Percentiles rank a stretch among this genome's conserved stretches.
Evolutionary conservation across 2,329 filamentous ascomycete species (phyloP).

Genomic region (Aspergillus pseudonomiae): DNA sequence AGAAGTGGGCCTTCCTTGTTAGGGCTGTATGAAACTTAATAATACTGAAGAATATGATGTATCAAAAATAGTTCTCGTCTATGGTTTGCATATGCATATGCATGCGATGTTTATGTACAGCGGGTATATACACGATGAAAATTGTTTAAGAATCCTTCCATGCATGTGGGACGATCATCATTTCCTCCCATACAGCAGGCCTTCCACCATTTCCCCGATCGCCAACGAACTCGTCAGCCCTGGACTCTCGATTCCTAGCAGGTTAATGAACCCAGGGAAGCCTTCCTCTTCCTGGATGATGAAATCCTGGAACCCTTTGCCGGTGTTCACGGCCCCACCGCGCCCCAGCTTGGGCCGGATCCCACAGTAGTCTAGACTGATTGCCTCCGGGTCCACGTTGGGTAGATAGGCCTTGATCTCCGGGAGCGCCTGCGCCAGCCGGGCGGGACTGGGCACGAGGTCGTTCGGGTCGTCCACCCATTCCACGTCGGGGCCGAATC

Average conservation of each 20-base stretch:
- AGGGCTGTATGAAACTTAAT: too few relatives aligned
- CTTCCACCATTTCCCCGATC: constrained; percentile 76
- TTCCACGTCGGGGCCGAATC: constrained; percentile 94
- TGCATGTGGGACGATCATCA: not conserved
- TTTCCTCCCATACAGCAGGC: constrained; percentile 51
- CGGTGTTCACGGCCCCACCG: constrained; percentile 58
- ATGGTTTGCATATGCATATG: not conserved
- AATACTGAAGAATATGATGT: too few relatives aligned
- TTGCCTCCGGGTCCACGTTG: constrained; percentile 63
- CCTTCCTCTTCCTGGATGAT: constrained; percentile 76
- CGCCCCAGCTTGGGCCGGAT: constrained; percentile 81
- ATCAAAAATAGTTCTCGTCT: not conserved
- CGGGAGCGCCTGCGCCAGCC: constrained; percentile 67
- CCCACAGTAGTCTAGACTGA: constrained; percentile 84
- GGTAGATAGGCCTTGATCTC: constrained; percentile 84
- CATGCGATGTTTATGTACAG: not conserved
- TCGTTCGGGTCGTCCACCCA: constrained; percentile 78
- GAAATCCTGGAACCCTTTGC: constrained; percentile 79
- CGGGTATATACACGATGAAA: not conserved
- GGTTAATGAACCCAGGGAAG: constrained; percentile 80
- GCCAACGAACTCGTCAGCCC: constrained; percentile 85
- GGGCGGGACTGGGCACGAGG: constrained; percentile 66
- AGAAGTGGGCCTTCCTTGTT: too few relatives aligned
- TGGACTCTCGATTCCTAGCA: constrained; percentile 91
- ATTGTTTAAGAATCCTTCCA: not conserved